Conservation (phyloP, 768 basidiomycete genomes). For the Xanthoconium purpureum region DNA sequence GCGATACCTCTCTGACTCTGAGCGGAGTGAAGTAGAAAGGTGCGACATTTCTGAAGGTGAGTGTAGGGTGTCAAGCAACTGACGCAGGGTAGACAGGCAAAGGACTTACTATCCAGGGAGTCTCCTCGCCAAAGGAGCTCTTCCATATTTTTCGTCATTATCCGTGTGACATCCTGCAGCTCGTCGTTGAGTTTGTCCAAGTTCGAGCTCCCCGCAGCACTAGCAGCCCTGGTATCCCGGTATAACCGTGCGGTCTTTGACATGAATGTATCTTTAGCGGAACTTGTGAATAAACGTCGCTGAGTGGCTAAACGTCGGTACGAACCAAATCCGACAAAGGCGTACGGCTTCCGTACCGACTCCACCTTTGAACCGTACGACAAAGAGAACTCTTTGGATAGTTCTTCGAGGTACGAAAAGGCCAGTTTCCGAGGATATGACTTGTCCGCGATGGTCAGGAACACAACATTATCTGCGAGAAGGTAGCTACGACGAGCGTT, state of each 20-base stretch:
- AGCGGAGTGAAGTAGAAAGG: constrained; percentile 87
- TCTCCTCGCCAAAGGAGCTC: constrained; percentile 98
- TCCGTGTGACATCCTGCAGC: constrained; percentile 94
- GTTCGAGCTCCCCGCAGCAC: constrained; percentile 57
- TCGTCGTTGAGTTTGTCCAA: constrained; percentile 93
- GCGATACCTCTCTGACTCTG: constrained; percentile 97
- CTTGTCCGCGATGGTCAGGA: constrained; percentile 92
- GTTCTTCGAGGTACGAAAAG: constrained; percentile 95
- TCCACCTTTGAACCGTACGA: constrained; percentile 95
- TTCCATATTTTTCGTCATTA: constrained; percentile 99
- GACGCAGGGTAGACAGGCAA: not conserved
- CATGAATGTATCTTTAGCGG: constrained; percentile 90
- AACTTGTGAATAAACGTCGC: constrained; percentile 2
- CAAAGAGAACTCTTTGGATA: constrained; percentile 91
- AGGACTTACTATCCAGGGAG: constrained; percentile 81
- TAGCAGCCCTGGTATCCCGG: constrained; percentile 86
- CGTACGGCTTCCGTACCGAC: constrained; percentile 91
- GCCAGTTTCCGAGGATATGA: constrained; percentile 96
- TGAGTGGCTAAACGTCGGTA: not conserved
- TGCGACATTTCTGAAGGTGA: constrained; percentile 83
- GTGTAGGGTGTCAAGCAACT: not conserved
- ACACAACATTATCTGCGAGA: constrained; percentile 90
- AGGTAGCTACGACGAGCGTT: constrained; percentile 67
- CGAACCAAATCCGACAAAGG: constrained; percentile 96
- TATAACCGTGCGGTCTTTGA: constrained; percentile 95